These are phyloP conservation scores for Coleophoma cylindrospora DNA, from an alignment of 2,329 filamentous ascomycete genomes.

Conservation along the genomic window DNA sequence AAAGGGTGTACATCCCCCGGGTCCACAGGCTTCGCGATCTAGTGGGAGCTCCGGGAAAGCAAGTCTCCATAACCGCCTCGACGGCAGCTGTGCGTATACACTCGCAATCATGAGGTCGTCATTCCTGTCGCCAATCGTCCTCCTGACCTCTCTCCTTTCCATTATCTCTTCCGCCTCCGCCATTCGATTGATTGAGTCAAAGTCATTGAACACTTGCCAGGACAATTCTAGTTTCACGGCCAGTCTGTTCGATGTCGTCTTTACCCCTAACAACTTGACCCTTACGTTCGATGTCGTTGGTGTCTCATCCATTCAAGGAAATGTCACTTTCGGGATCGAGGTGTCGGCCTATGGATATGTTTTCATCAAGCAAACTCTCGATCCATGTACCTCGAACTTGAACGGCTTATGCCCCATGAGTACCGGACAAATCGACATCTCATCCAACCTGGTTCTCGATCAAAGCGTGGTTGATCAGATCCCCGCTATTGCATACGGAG, in stretches of 20 bases:
- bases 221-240: conserved; percentile 80
- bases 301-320: conserved; percentile 77
- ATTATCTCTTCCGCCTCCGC: conserved; percentile 19
- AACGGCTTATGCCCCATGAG: conserved; percentile 87
- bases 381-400: conserved; percentile 70
- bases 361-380: conserved; percentile 59
- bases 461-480: conserved; percentile 56
- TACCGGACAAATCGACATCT: conserved; percentile 72
- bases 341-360: conserved; percentile 80
- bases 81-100: conserved; percentile 16
- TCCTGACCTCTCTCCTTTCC: conserved; percentile 21
- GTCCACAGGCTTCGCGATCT: conserved; percentile 5
- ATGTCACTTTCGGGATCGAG: conserved; percentile 71
- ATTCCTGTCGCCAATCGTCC: conserved; percentile 20
- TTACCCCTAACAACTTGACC: conserved; percentile 70
- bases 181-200: conserved; percentile 55
- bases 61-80: conserved; percentile 9
- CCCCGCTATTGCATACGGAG: conserved; percentile 79
- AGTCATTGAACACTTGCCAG: conserved; percentile 81
- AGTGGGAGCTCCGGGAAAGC: conserved; percentile 15
- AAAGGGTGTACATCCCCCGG: neutral
- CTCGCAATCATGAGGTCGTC: conserved; percentile 22
- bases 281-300: conserved; percentile 72
- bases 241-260: conserved; percentile 80
- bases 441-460: conserved; percentile 62